These are phyloP conservation scores for Ajuga chamaepitys DNA, from an alignment of 257 asterid species.

Conservation along the genomic window DNA sequence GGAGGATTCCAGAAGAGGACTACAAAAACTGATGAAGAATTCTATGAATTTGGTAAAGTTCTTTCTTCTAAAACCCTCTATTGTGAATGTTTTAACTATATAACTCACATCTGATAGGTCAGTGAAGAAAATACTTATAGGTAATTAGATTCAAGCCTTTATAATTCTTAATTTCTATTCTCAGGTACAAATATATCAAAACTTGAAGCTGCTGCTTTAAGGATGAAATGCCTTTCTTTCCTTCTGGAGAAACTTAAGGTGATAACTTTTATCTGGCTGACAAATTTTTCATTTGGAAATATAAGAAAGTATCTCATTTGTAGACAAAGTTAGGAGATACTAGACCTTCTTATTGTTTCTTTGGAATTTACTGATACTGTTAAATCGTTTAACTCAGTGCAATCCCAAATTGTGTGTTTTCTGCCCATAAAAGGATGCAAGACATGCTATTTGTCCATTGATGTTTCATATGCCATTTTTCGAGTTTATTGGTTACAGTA, in stretches of 20 bases:
- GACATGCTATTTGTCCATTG: constrained; percentile 1
- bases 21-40: too few species aligned
- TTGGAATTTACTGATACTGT: neutral
- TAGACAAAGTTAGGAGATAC: too few species aligned
- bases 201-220: constrained; percentile 66
- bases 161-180: constrained; percentile 9
- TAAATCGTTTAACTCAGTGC: neutral
- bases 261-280: constrained; percentile 1
- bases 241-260: constrained; percentile 74
- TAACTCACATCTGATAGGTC: too few species aligned
- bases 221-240: constrained; percentile 57
- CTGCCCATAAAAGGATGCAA: constrained; percentile 1
- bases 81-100: too few species aligned
- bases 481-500: neutral
- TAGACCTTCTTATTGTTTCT: constrained; percentile 4
- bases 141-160: neutral
- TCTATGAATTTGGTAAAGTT: too few species aligned
- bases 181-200: constrained; percentile 77
- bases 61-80: too few species aligned
- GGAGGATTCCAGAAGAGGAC: too few species aligned
- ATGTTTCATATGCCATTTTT: neutral
- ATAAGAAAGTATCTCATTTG: too few species aligned
- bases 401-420: neutral
- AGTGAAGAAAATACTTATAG: too few species aligned
- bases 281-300: too few species aligned